These are phyloP conservation scores for Manihot esculenta DNA, from an alignment of 441 rosid genomes.

Conservation along the genomic window DNA sequence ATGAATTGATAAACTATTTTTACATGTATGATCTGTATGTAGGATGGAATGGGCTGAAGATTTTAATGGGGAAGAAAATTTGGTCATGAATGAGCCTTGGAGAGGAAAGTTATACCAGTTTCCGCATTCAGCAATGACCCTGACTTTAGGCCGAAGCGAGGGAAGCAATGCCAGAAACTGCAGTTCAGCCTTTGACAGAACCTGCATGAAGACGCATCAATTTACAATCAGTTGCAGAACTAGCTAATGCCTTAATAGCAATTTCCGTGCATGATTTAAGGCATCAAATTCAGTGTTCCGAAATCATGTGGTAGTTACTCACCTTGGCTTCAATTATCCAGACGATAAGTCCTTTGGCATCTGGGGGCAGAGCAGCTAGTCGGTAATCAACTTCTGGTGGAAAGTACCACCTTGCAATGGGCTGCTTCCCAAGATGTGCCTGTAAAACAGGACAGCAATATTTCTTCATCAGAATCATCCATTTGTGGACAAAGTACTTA, in stretches of 20 bases:
- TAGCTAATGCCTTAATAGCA: neutral
- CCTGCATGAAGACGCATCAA: slow-evolving; percentile 37
- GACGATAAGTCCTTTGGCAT: slow-evolving; percentile 82
- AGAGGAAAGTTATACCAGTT: slow-evolving; percentile 51
- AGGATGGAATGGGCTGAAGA: neutral
- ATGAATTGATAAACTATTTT: neutral
- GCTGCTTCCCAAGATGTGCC: slow-evolving; percentile 94
- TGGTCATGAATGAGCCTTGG: neutral
- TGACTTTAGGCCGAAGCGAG: slow-evolving; percentile 71
- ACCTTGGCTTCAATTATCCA: slow-evolving; percentile 97
- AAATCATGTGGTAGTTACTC: neutral
- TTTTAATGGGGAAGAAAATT: neutral
- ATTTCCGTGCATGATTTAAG: no score
- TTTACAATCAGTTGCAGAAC: neutral
- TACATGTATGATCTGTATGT: neutral
- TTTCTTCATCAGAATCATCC: neutral
- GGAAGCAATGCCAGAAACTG: slow-evolving; percentile 93
- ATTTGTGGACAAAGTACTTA: no score
- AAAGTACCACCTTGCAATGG: slow-evolving; percentile 90
- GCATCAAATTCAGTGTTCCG: no score
- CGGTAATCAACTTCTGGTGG: slow-evolving; percentile 93
- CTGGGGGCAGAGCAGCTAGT: slow-evolving; percentile 64
- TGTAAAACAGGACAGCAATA: slow-evolving; percentile 22
- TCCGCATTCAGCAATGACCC: slow-evolving; percentile 84
- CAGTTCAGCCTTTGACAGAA: slow-evolving; percentile 75